Evolutionary conservation across 2,329 filamentous ascomycete species (phyloP).

Genomic region (Aspergillus clavatus): DNA sequence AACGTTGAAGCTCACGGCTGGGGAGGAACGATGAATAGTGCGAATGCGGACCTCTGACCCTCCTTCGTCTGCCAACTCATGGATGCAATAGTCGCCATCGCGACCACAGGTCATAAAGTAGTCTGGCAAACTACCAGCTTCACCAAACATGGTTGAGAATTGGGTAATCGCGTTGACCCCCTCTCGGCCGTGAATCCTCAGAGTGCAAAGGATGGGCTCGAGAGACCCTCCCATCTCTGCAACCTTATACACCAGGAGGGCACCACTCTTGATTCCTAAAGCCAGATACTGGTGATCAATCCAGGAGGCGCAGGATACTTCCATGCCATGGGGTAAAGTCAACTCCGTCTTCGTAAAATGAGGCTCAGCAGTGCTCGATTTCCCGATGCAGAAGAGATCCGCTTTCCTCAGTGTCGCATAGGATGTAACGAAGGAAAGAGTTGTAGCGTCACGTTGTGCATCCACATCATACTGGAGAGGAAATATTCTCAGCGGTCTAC

Average conservation of each 20-base stretch:
- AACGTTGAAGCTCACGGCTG: conserved; percentile 70
- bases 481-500: conserved; percentile 27
- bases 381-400: conserved; percentile 24
- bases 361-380: conserved; percentile 9
- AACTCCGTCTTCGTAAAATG: conserved; percentile 38
- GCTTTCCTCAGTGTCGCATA: conserved; percentile 24
- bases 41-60: conserved; percentile 32
- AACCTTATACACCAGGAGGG: conserved; percentile 46
- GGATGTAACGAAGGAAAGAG: conserved; percentile 24
- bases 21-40: conserved; percentile 62
- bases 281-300: conserved; percentile 36
- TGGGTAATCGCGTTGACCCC: conserved; percentile 62
- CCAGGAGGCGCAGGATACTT: conserved; percentile 48
- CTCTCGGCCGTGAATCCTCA: conserved; percentile 49
- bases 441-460: conserved; percentile 2
- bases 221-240: conserved; percentile 11
- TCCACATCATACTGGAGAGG: conserved; percentile 18
- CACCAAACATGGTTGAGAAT: conserved; percentile 13
- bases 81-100: conserved; percentile 71
- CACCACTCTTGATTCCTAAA: conserved; percentile 54
- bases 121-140: conserved; percentile 15
- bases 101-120: conserved; percentile 66
- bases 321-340: conserved; percentile 42
- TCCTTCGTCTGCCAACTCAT: conserved; percentile 29
- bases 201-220: conserved; percentile 21